phyloP scores from a whole-genome alignment of 768 basidiomycete species.

The Pleurotus tuber-regium region DNA sequence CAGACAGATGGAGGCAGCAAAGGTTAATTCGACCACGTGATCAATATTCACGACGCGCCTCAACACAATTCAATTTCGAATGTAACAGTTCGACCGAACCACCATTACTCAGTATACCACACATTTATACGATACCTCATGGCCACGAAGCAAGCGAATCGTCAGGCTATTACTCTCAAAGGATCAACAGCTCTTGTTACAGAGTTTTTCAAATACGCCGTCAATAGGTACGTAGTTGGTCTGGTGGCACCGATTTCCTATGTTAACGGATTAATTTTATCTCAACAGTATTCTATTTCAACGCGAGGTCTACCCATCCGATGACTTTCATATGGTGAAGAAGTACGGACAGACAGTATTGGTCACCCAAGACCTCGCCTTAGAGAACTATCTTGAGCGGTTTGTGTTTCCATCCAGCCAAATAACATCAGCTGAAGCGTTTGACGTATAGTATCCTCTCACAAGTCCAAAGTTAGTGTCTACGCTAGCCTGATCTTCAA shows the following conservation, averaged over 20 bases:
- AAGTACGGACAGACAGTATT: slow-evolving; percentile 97
- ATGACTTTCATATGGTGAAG: slow-evolving; percentile 99
- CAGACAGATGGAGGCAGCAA: background rate
- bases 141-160: slow-evolving; percentile 44
- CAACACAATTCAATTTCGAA: background rate
- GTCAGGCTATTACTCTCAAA: slow-evolving; percentile 89
- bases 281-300: slow-evolving; percentile 85
- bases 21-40: slow-evolving; percentile 9
- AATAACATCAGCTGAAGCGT: background rate
- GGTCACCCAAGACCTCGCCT: slow-evolving; percentile 87
- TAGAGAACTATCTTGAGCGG: slow-evolving; percentile 93
- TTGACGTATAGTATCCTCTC: slow-evolving; percentile 66
- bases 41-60: background rate
- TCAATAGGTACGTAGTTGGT: slow-evolving; percentile 76
- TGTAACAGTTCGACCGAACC: background rate
- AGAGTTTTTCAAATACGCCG: slow-evolving; percentile 99
- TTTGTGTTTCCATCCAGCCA: slow-evolving; percentile 25
- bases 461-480: slow-evolving; percentile 82
- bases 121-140: too few relatives aligned
- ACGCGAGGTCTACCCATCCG: slow-evolving; percentile 93
- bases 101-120: background rate
- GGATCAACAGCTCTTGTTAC: slow-evolving; percentile 92
- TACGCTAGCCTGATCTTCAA: slow-evolving; percentile 1
- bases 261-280: slow-evolving; percentile 14
- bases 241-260: background rate